phyloP scores from a whole-genome alignment of 1,284 basidiomycete genomes.

The Cryptococcus floricola region DNA sequence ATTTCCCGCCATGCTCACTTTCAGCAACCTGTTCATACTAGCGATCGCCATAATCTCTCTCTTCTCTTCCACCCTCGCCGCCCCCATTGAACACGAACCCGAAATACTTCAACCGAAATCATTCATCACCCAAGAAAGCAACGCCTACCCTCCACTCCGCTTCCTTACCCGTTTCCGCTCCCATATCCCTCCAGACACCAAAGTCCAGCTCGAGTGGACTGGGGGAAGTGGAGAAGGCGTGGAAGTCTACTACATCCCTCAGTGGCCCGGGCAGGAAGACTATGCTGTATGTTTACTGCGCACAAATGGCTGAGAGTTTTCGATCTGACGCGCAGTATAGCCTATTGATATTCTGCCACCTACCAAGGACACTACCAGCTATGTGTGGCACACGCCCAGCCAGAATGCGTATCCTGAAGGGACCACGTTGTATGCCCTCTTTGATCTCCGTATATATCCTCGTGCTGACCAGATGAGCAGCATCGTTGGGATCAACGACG shows the following conservation, averaged over 20 bases:
- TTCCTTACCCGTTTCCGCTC: slow-evolving; percentile 12
- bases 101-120: background rate
- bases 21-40: too few species aligned
- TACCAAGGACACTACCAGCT: slow-evolving; percentile 5
- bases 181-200: slow-evolving; percentile 16
- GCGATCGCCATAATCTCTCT: too few species aligned
- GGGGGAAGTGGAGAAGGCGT: slow-evolving; percentile 28
- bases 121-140: slow-evolving; percentile 9
- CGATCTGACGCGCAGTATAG: background rate
- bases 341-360: slow-evolving; percentile 17
- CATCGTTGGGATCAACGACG: slow-evolving; percentile 32
- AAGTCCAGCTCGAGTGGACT: slow-evolving; percentile 21
- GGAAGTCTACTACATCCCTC: slow-evolving; percentile 36
- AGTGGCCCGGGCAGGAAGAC: slow-evolving; percentile 24
- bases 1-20: too few species aligned
- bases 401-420: slow-evolving; percentile 18
- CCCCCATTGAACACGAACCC: slow-evolving; percentile 8
- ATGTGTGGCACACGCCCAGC: slow-evolving; percentile 25
- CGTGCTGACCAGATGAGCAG: slow-evolving; percentile 7
- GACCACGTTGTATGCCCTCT: slow-evolving; percentile 23
- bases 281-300: slow-evolving; percentile 22
- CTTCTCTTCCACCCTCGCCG: too few species aligned
- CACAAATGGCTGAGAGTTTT: background rate
- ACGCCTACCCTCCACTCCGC: slow-evolving; percentile 6
- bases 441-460: background rate